phyloP scores from a whole-genome alignment of 352 stramenopile species.

The Phytophthora megakarya region DNA sequence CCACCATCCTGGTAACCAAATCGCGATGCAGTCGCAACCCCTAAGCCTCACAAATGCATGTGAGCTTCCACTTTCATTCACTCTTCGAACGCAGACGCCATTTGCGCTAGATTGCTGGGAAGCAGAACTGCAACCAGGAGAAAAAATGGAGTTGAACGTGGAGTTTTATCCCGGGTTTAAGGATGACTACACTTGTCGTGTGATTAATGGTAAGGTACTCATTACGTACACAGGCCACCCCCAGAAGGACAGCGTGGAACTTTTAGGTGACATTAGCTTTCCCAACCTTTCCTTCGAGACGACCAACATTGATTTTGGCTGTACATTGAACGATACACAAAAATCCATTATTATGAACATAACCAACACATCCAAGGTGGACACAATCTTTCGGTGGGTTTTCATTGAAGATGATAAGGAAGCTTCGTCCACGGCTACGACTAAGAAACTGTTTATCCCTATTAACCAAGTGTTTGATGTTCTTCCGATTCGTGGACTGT shows the following conservation, averaged over 20 bases:
- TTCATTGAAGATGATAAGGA: slow-evolving; percentile 94
- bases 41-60: slow-evolving; percentile 90
- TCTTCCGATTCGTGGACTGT: slow-evolving; percentile 86
- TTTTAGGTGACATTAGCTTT: slow-evolving; percentile 94
- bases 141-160: slow-evolving; percentile 84
- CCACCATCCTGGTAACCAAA: slow-evolving; percentile 72
- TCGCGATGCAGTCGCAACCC: slow-evolving; percentile 66
- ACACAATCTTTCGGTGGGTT: slow-evolving; percentile 91
- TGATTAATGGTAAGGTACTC: slow-evolving; percentile 85
- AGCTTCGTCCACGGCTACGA: slow-evolving; percentile 48
- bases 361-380: slow-evolving; percentile 91
- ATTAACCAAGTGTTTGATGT: slow-evolving; percentile 96
- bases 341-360: slow-evolving; percentile 86
- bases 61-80: slow-evolving; percentile 90
- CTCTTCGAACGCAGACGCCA: slow-evolving; percentile 86
- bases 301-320: slow-evolving; percentile 93
- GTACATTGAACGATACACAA: slow-evolving; percentile 95
- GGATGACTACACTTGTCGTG: slow-evolving; percentile 89
- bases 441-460: slow-evolving; percentile 87
- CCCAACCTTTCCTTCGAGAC: slow-evolving; percentile 94
- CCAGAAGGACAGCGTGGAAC: slow-evolving; percentile 88
- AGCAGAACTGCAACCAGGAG: slow-evolving; percentile 77
- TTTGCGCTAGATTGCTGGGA: slow-evolving; percentile 94
- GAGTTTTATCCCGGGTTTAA: slow-evolving; percentile 95
- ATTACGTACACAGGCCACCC: slow-evolving; percentile 90